These are phyloP conservation scores for Sergeia podlipaevii DNA, from an alignment of 208 protist species.

Conservation along the genomic window DNA sequence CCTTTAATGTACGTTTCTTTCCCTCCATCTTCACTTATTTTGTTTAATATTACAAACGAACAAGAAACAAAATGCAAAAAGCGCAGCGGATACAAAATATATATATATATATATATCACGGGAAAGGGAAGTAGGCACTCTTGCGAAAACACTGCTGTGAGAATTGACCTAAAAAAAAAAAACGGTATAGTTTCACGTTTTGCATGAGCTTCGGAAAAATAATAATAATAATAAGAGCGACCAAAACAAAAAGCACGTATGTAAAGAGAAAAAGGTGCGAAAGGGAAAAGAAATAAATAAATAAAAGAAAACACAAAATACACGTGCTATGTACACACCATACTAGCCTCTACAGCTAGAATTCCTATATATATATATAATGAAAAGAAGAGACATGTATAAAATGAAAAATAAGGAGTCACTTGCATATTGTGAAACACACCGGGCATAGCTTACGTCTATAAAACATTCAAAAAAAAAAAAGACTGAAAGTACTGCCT, in stretches of 20 bases:
- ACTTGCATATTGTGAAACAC: too few relatives aligned
- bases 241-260: slow-evolving; percentile 5
- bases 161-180: too few relatives aligned
- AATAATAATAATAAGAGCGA: not conserved
- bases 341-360: too few relatives aligned
- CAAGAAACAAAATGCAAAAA: slow-evolving; percentile 1
- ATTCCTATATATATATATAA: not conserved
- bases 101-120: too few relatives aligned
- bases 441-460: too few relatives aligned
- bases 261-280: slow-evolving; percentile 10
- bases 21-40: not conserved
- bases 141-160: too few relatives aligned
- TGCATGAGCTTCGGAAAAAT: slow-evolving; percentile 8
- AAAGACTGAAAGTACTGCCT: too few relatives aligned
- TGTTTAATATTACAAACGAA: not conserved
- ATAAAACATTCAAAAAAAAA: too few relatives aligned
- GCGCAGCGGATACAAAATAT: too few relatives aligned
- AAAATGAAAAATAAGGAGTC: not conserved
- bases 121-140: too few relatives aligned
- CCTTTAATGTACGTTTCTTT: too few relatives aligned
- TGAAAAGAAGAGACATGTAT: slow-evolving; percentile 11
- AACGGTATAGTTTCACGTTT: not conserved
- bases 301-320: slow-evolving; percentile 8
- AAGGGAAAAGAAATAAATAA: slow-evolving; percentile 1
- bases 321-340: not conserved